Evolutionary conservation across 192 early-diverging fungal genomes (phyloP).

Genomic region (Backusella luteola): DNA sequence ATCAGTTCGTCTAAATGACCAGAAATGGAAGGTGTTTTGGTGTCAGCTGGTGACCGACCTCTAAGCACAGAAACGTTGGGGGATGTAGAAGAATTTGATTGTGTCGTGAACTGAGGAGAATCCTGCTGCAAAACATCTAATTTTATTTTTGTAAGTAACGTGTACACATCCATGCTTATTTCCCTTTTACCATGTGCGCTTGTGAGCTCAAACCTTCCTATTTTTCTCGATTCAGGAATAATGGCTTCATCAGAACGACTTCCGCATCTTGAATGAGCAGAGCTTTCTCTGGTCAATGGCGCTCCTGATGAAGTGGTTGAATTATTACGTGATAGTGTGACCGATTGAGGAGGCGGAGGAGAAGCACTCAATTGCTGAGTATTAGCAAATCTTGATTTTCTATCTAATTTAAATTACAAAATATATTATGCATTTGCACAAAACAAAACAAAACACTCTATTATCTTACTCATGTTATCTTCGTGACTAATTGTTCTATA

Average conservation of each 20-base stretch:
- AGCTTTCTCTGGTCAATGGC: background rate
- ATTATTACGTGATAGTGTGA: slow-evolving; percentile 27
- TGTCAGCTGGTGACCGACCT: slow-evolving; percentile 27
- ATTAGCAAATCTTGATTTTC: slow-evolving; percentile 10
- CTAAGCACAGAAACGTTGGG: background rate
- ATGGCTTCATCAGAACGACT: background rate
- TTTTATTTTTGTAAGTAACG: slow-evolving; percentile 1
- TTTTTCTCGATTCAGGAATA: slow-evolving; percentile 26
- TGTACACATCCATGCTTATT: background rate
- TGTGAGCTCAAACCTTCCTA: slow-evolving; percentile 30
- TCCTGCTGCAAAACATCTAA: background rate
- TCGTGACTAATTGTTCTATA: slow-evolving; percentile 12
- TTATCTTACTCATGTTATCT: slow-evolving; percentile 9
- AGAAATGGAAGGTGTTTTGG: slow-evolving; percentile 19
- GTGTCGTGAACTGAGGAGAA: slow-evolving; percentile 35
- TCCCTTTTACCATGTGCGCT: background rate
- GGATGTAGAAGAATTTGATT: slow-evolving; percentile 32
- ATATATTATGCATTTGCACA: background rate
- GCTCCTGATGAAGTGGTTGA: background rate
- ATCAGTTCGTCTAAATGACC: slow-evolving; percentile 41
- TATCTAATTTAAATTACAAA: background rate
- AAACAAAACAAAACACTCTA: no score
- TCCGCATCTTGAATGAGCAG: background rate
- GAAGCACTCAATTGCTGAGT: background rate
- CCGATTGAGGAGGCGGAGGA: background rate